phyloP scores from a whole-genome alignment of 192 early-diverging fungal species.

The Coemansia sp. region DNA sequence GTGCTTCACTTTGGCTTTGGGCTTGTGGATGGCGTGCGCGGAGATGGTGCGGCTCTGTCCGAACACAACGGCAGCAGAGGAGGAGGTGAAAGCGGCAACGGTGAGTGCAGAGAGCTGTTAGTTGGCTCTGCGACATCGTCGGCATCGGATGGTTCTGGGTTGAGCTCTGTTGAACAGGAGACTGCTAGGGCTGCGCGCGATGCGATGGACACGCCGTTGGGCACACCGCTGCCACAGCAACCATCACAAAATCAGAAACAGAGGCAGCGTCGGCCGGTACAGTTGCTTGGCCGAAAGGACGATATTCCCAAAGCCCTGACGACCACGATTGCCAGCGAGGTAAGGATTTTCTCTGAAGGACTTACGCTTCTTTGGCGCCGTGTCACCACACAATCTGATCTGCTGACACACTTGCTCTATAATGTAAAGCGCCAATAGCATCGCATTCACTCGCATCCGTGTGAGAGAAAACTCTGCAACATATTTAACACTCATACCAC shows the following conservation, averaged over 20 bases:
- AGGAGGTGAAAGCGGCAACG: neutral
- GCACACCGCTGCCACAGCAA: neutral
- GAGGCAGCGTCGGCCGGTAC: slow-evolving; percentile 20
- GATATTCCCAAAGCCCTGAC: slow-evolving; percentile 47
- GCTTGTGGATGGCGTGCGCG: neutral
- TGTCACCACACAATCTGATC: neutral
- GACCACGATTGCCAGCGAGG: slow-evolving; percentile 31
- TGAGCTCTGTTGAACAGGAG: slow-evolving; percentile 3
- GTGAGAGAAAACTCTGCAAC: neutral
- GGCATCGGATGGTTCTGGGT: slow-evolving; percentile 4
- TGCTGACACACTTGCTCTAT: neutral
- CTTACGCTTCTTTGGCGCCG: neutral
- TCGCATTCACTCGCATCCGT: neutral
- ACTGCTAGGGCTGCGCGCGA: slow-evolving; percentile 22
- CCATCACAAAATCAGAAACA: neutral
- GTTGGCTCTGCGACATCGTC: slow-evolving; percentile 9
- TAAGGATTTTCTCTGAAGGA: slow-evolving; percentile 1
- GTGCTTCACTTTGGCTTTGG: slow-evolving; percentile 22
- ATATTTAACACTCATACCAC: neutral
- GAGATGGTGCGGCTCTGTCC: neutral
- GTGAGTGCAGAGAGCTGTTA: slow-evolving; percentile 14
- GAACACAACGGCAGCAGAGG: neutral
- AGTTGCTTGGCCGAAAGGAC: slow-evolving; percentile 28
- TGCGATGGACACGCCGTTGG: slow-evolving; percentile 30
- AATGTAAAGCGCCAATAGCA: neutral